Conservation (phyloP, 2,329 filamentous ascomycete genomes). For the Nemania sp. region DNA sequence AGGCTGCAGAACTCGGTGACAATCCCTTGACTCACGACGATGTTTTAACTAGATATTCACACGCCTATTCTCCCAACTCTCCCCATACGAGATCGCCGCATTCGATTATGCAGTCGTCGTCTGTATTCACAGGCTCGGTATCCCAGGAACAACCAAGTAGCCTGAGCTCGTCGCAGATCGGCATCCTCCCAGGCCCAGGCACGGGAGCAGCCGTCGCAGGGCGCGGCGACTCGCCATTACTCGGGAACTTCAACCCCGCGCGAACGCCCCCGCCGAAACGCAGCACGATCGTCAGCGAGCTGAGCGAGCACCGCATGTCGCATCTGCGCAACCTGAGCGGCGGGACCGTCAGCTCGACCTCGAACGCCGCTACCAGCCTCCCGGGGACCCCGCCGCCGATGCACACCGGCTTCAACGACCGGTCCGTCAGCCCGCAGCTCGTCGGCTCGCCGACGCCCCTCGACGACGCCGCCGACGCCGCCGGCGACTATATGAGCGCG, state of each 20-base stretch:
- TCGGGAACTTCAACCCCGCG: conserved; percentile 17
- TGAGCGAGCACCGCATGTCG: conserved; percentile 47
- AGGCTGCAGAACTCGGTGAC: conserved; percentile 8
- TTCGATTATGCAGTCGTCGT: conserved; percentile 33
- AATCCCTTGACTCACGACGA: conserved; percentile 40
- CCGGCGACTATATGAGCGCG: conserved; percentile 21
- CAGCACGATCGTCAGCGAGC: conserved; percentile 42
- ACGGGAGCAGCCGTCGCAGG: conserved; percentile 13
- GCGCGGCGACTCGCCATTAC: conserved; percentile 36
- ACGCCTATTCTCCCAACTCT: conserved; percentile 32
- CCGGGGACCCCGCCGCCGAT: conserved; percentile 20
- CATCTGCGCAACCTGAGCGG: conserved; percentile 51
- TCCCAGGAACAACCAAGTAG: conserved; percentile 42
- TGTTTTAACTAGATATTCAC: conserved; percentile 45
- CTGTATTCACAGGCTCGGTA: conserved; percentile 33
- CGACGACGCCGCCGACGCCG: conserved; percentile 12
- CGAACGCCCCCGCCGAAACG: conserved; percentile 16
- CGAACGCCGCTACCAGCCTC: conserved; percentile 11
- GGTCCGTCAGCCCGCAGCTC: conserved; percentile 17
- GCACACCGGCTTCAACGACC: background rate
- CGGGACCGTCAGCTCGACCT: conserved; percentile 45
- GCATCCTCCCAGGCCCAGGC: background rate
- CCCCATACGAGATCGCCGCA: conserved; percentile 28
- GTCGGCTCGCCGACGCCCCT: conserved; percentile 31
- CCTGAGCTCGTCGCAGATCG: conserved; percentile 29